Base-by-base conservation (phyloP, 164 flowering plant genomes). In the Liquidambar formosana region DNA sequence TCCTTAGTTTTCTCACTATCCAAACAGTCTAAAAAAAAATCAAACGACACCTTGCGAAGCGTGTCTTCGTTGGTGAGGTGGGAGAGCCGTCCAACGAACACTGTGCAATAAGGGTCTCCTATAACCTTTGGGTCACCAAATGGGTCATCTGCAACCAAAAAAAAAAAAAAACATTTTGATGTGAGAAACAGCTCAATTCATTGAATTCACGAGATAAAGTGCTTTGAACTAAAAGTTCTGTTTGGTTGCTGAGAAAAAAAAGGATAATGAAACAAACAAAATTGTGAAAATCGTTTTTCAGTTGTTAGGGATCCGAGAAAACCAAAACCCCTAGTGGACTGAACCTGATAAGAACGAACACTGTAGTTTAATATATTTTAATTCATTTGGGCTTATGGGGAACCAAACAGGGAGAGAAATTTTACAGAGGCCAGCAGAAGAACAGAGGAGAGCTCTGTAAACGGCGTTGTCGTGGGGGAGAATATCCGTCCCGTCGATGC, bases 401-500 rank as follows among this genome's bases (percentile, higher is more conserved):
- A 44, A 62, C 23, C 65, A 59, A 21, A 46, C 13, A 52, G 25
- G 48, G 27, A n/a, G 18, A 12, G 5, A 53, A 27, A 23, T 19
- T 4, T 52, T 81, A 94, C 97, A 94, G 71, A 94, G 91, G 73
- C 85, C 84, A 27, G 97, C 92, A 56, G 89, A 82, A 63, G 92
- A 90, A 70, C 97, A 90, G 68, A 94, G 90, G n/a, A 80, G 87
- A 62, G 98, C 97, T 64, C 98, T 78, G 79, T 83, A 92, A 45
- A 92, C 82, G 47, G 83, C 97, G 77, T 88, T 90, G 78, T 92
- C 98, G 74, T 92, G 97, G 19, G 98, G 94, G 33, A 80, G 87
- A 67, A 83, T 81, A 60, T 94, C 98, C 19, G 92, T 94, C 56
- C 97, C 97, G 70, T 94, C 97, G 61, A 94, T 94, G 81, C 97